Evolutionary conservation across 768 basidiomycete genomes (phyloP).

Genomic region (Xerocomellus chrysenteron): DNA sequence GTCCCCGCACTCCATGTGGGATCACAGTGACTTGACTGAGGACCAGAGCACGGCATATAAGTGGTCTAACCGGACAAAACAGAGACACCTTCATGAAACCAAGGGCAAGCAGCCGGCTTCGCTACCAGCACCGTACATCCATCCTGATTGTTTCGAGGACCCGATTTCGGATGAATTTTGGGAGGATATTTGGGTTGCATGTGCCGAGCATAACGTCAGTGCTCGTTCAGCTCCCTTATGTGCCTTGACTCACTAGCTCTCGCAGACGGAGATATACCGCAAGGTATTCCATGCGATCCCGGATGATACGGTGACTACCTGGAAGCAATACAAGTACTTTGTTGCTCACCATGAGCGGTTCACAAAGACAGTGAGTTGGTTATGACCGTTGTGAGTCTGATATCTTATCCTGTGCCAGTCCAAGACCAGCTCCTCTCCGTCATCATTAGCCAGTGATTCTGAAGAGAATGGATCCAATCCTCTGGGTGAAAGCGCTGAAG

Average conservation of each 20-base stretch:
- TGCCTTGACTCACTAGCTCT: conserved; percentile 1
- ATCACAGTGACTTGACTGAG: conserved; percentile 43
- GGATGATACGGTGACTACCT: conserved; percentile 89
- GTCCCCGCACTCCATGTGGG: conserved; percentile 46
- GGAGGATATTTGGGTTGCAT: conserved; percentile 86
- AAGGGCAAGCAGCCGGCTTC: conserved; percentile 59
- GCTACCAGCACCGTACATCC: conserved; percentile 67
- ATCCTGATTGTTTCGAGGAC: conserved; percentile 81
- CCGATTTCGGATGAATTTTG: conserved; percentile 86
- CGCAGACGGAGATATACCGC: conserved; percentile 90
- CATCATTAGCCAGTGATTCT: conserved; percentile 50
- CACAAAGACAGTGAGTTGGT: conserved; percentile 56
- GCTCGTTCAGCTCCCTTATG: background rate
- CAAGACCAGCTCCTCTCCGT: conserved; percentile 39
- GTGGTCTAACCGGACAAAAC: conserved; percentile 53
- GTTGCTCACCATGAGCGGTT: conserved; percentile 71
- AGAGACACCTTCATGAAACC: conserved; percentile 56
- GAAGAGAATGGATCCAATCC: conserved; percentile 37
- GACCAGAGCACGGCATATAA: conserved; percentile 51
- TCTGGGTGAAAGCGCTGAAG: conserved; percentile 19
- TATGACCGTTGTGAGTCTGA: background rate
- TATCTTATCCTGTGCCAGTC: conserved; percentile 34
- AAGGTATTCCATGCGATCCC: conserved; percentile 94
- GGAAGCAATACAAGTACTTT: conserved; percentile 95
- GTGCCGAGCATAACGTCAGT: conserved; percentile 85